Conservation (phyloP, 2,329 filamentous ascomycete genomes). For the Elsinoe arachidis region DNA sequence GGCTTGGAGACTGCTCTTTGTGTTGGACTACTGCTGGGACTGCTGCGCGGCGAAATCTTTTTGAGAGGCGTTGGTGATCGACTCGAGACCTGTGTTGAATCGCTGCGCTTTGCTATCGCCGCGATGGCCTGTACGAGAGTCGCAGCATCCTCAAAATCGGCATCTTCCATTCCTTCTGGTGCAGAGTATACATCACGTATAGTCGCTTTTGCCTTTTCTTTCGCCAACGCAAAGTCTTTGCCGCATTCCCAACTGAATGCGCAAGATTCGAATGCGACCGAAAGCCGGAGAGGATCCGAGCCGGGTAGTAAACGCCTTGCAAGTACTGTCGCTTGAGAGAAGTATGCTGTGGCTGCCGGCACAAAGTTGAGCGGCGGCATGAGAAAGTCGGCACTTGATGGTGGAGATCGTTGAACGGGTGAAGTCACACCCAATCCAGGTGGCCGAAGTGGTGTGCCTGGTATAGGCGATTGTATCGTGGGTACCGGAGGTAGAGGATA, state of each 20-base stretch:
- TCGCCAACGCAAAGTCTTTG: constrained; percentile 68
- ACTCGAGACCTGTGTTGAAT: constrained; percentile 13
- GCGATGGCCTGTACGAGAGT: constrained; percentile 78
- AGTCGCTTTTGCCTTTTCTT: constrained; percentile 68
- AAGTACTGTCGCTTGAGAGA: constrained; percentile 65
- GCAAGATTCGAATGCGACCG: constrained; percentile 83
- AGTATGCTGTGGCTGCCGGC: constrained; percentile 70
- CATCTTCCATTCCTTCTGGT: constrained; percentile 85
- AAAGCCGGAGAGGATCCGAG: constrained; percentile 80
- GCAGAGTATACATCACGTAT: constrained; percentile 88
- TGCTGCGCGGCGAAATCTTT: constrained; percentile 22
- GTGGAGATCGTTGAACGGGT: constrained; percentile 35
- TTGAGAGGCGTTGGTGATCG: background rate
- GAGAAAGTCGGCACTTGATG: constrained; percentile 56
- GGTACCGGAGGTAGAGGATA: constrained; percentile 22
- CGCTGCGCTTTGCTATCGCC: constrained; percentile 78
- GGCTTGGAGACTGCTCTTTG: constrained; percentile 1
- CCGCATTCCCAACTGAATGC: constrained; percentile 91
- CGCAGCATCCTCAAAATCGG: constrained; percentile 87
- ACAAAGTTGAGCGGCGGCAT: constrained; percentile 74
- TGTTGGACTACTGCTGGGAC: constrained; percentile 23
- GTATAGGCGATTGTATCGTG: constrained; percentile 16
- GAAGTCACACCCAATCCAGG: constrained; percentile 30
- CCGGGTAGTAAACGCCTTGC: constrained; percentile 72
- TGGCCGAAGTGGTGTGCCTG: constrained; percentile 30